These are phyloP conservation scores for Aspergillus fijiensis DNA, from an alignment of 2,329 filamentous ascomycete species.

Conservation along the genomic window DNA sequence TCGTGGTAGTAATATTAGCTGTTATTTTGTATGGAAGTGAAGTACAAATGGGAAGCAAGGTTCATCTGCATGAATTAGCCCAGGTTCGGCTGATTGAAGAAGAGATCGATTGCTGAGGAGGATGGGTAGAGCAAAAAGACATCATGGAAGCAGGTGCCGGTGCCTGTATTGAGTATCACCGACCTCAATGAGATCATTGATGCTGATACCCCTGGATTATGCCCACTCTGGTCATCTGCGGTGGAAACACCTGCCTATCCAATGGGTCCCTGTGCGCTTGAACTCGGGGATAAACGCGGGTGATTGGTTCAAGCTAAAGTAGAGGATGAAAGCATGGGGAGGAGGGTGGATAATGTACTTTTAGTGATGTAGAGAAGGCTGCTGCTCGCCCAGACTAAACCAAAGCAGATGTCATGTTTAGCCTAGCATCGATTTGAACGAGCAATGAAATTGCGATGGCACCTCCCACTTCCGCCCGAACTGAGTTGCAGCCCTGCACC, in stretches of 20 bases:
- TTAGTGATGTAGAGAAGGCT: no score
- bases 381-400: no score
- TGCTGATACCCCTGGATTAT: background rate
- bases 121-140: no score
- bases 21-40: no score
- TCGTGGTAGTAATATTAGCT: background rate
- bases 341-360: background rate
- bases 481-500: conserved; percentile 20
- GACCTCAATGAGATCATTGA: background rate
- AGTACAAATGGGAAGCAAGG: no score
- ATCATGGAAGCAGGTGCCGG: background rate
- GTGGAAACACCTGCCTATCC: background rate
- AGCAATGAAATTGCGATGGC: background rate
- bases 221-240: background rate
- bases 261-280: background rate
- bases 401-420: background rate
- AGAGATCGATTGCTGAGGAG: background rate
- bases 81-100: background rate
- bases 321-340: background rate
- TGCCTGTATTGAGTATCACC: background rate
- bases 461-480: conserved; percentile 4
- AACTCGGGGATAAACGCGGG: background rate
- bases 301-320: background rate
- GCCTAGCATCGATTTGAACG: background rate
- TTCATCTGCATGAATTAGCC: background rate